These are phyloP conservation scores for Paramecium octaurelia DNA, from an alignment of 73 alveolate species.

Conservation along the genomic window DNA sequence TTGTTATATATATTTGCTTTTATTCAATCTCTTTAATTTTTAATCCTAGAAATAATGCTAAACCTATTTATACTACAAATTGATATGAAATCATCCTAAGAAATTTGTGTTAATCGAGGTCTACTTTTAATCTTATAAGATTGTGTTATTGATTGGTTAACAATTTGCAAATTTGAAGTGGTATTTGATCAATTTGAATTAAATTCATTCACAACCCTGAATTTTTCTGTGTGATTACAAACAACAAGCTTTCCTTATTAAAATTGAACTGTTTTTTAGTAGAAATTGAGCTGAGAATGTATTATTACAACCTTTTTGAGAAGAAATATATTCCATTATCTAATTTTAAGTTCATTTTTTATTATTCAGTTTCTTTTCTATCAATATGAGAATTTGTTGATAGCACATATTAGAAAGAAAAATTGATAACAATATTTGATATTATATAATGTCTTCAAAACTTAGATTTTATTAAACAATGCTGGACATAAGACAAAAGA, in stretches of 20 bases:
- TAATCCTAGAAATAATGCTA: neutral
- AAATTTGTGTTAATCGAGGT: too few species aligned
- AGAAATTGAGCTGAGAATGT: neutral
- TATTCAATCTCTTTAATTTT: neutral
- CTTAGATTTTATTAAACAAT: neutral
- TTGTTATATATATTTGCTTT: neutral
- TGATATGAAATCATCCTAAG: neutral
- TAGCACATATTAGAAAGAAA: too few species aligned
- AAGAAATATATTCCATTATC: too few species aligned
- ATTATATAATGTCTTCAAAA: too few species aligned
- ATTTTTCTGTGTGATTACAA: neutral
- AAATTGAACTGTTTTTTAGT: neutral
- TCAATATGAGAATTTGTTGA: too few species aligned
- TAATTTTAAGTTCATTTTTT: too few species aligned
- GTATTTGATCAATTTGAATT: too few species aligned
- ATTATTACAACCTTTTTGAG: neutral
- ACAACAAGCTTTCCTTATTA: neutral
- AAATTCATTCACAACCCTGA: neutral
- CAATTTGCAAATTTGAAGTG: neutral
- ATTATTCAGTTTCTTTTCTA: too few species aligned
- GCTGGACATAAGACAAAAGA: neutral
- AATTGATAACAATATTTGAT: too few species aligned
- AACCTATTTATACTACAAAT: neutral
- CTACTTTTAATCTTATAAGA: neutral
- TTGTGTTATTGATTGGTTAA: neutral